phyloP scores from a whole-genome alignment of 164 flowering plant genomes.

The Buxus sempervirens region DNA sequence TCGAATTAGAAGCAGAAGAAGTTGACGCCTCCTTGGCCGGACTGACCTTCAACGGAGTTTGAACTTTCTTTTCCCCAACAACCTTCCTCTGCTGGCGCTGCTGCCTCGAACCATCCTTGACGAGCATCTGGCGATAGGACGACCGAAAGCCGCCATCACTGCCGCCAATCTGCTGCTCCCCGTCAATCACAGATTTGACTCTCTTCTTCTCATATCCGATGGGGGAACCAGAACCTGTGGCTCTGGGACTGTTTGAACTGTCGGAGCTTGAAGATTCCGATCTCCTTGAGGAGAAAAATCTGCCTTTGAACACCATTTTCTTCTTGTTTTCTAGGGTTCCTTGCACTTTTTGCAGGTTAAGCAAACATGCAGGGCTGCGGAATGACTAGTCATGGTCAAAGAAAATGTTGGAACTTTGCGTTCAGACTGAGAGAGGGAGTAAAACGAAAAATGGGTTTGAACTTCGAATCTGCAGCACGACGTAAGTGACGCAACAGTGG shows the following conservation, averaged over 20 bases:
- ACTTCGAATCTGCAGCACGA: too few relatives aligned
- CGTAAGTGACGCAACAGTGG: too few relatives aligned
- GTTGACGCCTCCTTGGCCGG: background rate
- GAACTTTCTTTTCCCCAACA: slow-evolving; percentile 25
- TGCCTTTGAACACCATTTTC: slow-evolving; percentile 82
- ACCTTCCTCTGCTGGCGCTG: slow-evolving; percentile 38
- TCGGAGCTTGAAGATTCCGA: slow-evolving; percentile 74
- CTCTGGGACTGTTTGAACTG: slow-evolving; percentile 79
- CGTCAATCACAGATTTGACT: too few relatives aligned
- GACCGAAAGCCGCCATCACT: slow-evolving; percentile 6
- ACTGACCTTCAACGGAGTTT: slow-evolving; percentile 9
- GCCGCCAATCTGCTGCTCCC: slow-evolving; percentile 19
- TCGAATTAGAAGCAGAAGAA: slow-evolving; percentile 2
- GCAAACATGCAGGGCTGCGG: background rate
- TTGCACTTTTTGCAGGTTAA: background rate
- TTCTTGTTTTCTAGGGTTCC: background rate
- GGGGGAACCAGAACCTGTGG: slow-evolving; percentile 57
- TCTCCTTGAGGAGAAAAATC: slow-evolving; percentile 88
- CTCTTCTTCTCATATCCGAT: too few relatives aligned
- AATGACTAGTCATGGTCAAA: background rate
- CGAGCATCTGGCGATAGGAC: slow-evolving; percentile 23
- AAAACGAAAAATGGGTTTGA: too few relatives aligned
- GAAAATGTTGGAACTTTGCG: too few relatives aligned
- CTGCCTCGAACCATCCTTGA: slow-evolving; percentile 26
- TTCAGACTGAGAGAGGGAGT: too few relatives aligned